Evolutionary conservation across 129 eudicot genomes (phyloP), one percentile per base, ranked within the genome.

Genomic region (Flaveria bidentis): DNA sequence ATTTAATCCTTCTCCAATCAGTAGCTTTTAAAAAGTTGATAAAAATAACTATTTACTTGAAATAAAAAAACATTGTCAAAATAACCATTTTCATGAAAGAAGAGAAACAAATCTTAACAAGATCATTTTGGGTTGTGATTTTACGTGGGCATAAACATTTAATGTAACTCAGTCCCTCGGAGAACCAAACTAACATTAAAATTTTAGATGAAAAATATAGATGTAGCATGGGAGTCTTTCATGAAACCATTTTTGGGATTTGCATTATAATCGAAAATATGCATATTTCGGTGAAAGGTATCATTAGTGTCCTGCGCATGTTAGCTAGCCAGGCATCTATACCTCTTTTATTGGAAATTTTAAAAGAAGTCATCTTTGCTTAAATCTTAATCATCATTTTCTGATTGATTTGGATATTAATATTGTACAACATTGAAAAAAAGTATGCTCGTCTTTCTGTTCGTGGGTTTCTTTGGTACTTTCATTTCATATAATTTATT

Each of bases 201-300:
- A 66, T 12, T 51, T 76, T 62, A 53, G 58, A 39, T 53, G 25
- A 50, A 60, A 39, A 60, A 45, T 45, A 45, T 58, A 78, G 6
- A 57, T 78, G 51, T 70, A 69, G 39, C 47, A 9, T 71, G 39
- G 49, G 70, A 66, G 71, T 33, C 30, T 28, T 61, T 22, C 72
- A 51, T 73, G 44, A 42, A 17, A 72, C 75, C 28, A 70, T n/a
- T 62, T 75, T 69, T 56, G 77, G 72, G 75, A 69, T 67, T 74
- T 74, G 78, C 65, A 71, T 56, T 46, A 56, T 71, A 64, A 68
- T 83, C 55, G 83, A 72, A 72, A 80, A 78, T 13, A 52, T 78
- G 72, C 80, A 36, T 46, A 28, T 67, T 78, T 36, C 58, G 46
- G 51, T 80, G 84, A 80, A 84, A 69, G 68, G 82, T 61, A 36